Conservation (phyloP, 1,284 basidiomycete species). For the Amylostereum chailletii region DNA sequence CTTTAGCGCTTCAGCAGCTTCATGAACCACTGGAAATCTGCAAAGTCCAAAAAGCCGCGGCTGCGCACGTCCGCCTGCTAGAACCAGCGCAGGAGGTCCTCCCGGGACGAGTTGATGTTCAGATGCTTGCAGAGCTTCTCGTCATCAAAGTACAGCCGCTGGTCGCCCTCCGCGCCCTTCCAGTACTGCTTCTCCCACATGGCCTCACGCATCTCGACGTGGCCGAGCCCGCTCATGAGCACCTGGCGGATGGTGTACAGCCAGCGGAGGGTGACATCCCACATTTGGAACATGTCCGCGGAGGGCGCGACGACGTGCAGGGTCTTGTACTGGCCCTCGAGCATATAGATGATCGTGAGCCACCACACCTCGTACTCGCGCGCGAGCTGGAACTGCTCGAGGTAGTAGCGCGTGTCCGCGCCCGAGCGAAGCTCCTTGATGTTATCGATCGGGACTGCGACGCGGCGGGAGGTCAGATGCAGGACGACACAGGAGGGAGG, state of each 20-base stretch:
- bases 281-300: conserved; percentile 58
- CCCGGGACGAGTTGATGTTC: conserved; percentile 59
- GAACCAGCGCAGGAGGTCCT: conserved; percentile 61
- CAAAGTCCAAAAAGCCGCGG: conserved; percentile 72
- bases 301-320: conserved; percentile 82
- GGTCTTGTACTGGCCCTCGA: conserved; percentile 81
- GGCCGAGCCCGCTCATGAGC: conserved; percentile 61
- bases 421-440: conserved; percentile 89
- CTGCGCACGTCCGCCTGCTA: conserved; percentile 63
- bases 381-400: conserved; percentile 66
- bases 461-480: no score
- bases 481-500: no score
- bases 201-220: conserved; percentile 55
- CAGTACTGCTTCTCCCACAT: conserved; percentile 83
- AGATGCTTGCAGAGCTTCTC: conserved; percentile 69
- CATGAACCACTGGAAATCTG: conserved; percentile 81
- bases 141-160: conserved; percentile 66
- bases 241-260: conserved; percentile 55
- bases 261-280: conserved; percentile 54
- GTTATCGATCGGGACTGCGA: conserved; percentile 76
- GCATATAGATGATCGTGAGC: conserved; percentile 73
- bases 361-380: conserved; percentile 57
- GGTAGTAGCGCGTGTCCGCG: conserved; percentile 68
- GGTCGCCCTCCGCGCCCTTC: conserved; percentile 63
- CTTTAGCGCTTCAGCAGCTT: conserved; percentile 59